These are phyloP conservation scores for Coniophora puteana DNA, from an alignment of 1,284 basidiomycete genomes.

Conservation along the genomic window DNA sequence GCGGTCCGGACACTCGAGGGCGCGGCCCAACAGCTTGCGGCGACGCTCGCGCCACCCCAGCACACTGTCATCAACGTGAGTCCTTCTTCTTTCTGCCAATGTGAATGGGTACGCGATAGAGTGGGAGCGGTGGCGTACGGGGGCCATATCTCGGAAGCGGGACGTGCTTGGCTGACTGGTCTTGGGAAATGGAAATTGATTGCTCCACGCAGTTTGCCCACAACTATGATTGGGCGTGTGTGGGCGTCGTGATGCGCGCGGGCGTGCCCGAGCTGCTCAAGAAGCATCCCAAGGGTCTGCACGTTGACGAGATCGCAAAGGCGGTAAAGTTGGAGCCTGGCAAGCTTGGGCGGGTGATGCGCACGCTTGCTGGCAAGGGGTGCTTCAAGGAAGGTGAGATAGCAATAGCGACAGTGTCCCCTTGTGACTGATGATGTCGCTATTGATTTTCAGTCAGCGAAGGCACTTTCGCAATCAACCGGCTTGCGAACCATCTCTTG, in stretches of 20 bases:
- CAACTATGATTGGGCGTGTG: conserved; percentile 24
- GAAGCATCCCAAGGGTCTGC: conserved; percentile 21
- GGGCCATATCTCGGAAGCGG: conserved; percentile 7
- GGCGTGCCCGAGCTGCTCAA: conserved; percentile 22
- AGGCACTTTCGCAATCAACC: conserved; percentile 26
- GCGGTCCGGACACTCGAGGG: conserved; percentile 25
- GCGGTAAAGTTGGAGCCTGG: conserved; percentile 21
- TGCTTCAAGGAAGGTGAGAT: conserved; percentile 27
- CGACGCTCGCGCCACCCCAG: conserved; percentile 24
- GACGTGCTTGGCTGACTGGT: neutral
- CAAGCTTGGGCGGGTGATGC: conserved; percentile 28
- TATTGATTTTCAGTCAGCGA: conserved; percentile 12
- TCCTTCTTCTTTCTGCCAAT: neutral
- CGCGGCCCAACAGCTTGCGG: conserved; percentile 24
- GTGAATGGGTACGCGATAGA: too few species aligned
- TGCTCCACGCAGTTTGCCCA: conserved; percentile 11
- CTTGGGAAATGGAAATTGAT: neutral
- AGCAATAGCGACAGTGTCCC: neutral
- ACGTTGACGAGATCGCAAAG: conserved; percentile 19
- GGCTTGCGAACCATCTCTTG: conserved; percentile 20
- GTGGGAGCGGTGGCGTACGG: conserved; percentile 15
- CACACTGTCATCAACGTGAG: conserved; percentile 26
- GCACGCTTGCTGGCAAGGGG: conserved; percentile 27
- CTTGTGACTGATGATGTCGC: too few species aligned
- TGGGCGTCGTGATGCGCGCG: conserved; percentile 16